Percentiles rank a stretch among this genome's conserved stretches.
phyloP scores from a whole-genome alignment of 768 basidiomycete genomes.

The Leccinellum rugosiceps region DNA sequence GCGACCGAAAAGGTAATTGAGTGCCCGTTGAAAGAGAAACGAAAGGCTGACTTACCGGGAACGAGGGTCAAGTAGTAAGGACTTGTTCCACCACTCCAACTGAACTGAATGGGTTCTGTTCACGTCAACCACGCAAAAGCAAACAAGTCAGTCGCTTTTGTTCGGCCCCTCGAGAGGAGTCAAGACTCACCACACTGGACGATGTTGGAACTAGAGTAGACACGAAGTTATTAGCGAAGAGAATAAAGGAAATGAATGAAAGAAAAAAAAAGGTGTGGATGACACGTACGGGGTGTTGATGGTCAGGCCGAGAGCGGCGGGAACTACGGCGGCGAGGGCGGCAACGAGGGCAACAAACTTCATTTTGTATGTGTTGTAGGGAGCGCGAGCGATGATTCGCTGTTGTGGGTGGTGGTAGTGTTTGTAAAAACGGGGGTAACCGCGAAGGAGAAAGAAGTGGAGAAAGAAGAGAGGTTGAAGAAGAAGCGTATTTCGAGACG shows the following conservation, averaged over 20 bases:
- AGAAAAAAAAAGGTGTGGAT: background rate
- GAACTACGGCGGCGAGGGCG: constrained; percentile 29
- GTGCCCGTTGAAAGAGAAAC: background rate
- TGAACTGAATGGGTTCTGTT: constrained; percentile 57
- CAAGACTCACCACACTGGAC: constrained; percentile 49
- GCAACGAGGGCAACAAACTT: constrained; percentile 31
- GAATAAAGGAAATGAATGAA: too few species aligned
- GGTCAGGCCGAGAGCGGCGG: constrained; percentile 44
- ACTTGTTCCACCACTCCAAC: constrained; percentile 47
- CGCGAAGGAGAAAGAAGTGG: background rate
- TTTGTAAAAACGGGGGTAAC: background rate
- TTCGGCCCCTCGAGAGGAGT: accelerated
- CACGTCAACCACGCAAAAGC: constrained; percentile 1
- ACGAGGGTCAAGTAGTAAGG: constrained; percentile 62
- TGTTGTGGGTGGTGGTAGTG: background rate
- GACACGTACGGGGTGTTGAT: constrained; percentile 67
- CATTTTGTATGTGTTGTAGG: constrained; percentile 29
- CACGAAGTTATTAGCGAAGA: background rate
- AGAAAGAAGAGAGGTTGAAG: background rate
- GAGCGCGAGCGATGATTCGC: constrained; percentile 18
- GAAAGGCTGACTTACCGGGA: constrained; percentile 45
- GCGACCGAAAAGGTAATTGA: background rate
- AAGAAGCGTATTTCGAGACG: background rate
- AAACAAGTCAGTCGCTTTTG: background rate
- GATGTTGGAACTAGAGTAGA: constrained; percentile 32